A percentile compares a stretch with the other conserved stretches of the same genome.
Conservation (phyloP, 176 grass and related monocot genomes). For the Urochloa ruziziensis region DNA sequence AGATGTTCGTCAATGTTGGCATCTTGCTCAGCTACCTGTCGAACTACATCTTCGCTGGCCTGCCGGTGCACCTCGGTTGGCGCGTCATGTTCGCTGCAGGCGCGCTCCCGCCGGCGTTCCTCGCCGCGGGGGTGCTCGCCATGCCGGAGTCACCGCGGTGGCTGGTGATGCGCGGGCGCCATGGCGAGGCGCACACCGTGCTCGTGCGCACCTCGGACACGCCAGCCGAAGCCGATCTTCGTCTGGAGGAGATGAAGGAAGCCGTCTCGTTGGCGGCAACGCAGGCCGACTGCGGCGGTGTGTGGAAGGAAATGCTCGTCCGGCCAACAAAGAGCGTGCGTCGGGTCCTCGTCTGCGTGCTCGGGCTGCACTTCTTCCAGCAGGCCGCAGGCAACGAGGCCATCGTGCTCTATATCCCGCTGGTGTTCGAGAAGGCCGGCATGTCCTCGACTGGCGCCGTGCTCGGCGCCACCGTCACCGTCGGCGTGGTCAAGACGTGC, state of each 20-base stretch:
- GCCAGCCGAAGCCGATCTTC: neutral
- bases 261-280: neutral
- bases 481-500: slow-evolving; percentile 36
- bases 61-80: slow-evolving; percentile 40
- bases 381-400: slow-evolving; percentile 34
- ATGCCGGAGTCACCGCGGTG: slow-evolving; percentile 77
- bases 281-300: neutral
- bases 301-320: neutral
- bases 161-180: slow-evolving; percentile 54
- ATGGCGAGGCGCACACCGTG: neutral
- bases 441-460: slow-evolving; percentile 15
- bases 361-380: slow-evolving; percentile 32
- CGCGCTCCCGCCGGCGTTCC: slow-evolving; percentile 21
- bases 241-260: neutral
- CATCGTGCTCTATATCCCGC: slow-evolving; percentile 37
- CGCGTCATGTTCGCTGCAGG: slow-evolving; percentile 43
- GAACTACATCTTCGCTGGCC: slow-evolving; percentile 36
- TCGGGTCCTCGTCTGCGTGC: neutral
- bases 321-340: slow-evolving; percentile 16
- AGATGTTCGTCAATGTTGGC: slow-evolving; percentile 28
- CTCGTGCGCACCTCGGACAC: neutral
- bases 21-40: slow-evolving; percentile 49
- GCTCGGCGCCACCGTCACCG: slow-evolving; percentile 42
- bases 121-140: slow-evolving; percentile 28
- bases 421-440: slow-evolving; percentile 34